These are phyloP conservation scores for Vanrija humicola DNA, from an alignment of 1,284 basidiomycete species.

Conservation along the genomic window DNA sequence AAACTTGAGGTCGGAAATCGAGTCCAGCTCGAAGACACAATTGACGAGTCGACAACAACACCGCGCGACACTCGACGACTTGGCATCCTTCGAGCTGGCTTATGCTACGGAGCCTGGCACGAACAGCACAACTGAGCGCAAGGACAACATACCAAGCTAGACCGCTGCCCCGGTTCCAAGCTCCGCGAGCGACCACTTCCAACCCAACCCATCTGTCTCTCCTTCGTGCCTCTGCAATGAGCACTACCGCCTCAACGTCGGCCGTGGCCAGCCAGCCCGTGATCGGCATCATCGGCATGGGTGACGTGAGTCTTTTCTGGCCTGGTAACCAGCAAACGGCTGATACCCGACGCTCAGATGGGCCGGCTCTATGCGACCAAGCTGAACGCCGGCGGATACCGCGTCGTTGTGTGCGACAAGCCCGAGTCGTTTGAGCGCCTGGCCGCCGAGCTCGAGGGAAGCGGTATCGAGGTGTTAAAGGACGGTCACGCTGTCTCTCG, in stretches of 20 bases:
- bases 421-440: constrained; percentile 71
- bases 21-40: too few relatives aligned
- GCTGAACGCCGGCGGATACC: constrained; percentile 37
- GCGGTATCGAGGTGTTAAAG: constrained; percentile 61
- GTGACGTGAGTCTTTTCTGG: constrained; percentile 47
- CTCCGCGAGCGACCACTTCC: background rate
- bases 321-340: background rate
- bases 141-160: too few relatives aligned
- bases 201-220: background rate
- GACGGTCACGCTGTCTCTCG: constrained; percentile 82
- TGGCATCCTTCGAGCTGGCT: too few relatives aligned
- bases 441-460: constrained; percentile 57
- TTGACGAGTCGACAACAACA: too few relatives aligned
- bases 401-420: constrained; percentile 88
- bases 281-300: constrained; percentile 87
- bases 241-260: background rate
- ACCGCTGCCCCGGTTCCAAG: background rate
- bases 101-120: too few relatives aligned
- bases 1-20: too few relatives aligned
- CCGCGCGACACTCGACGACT: too few relatives aligned
- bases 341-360: constrained; percentile 59
- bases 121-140: too few relatives aligned
- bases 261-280: constrained; percentile 58
- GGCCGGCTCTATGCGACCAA: constrained; percentile 84
- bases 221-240: background rate